phyloP scores from a whole-genome alignment of 116 monocot species.

The Phalaenopsis hybrid region DNA sequence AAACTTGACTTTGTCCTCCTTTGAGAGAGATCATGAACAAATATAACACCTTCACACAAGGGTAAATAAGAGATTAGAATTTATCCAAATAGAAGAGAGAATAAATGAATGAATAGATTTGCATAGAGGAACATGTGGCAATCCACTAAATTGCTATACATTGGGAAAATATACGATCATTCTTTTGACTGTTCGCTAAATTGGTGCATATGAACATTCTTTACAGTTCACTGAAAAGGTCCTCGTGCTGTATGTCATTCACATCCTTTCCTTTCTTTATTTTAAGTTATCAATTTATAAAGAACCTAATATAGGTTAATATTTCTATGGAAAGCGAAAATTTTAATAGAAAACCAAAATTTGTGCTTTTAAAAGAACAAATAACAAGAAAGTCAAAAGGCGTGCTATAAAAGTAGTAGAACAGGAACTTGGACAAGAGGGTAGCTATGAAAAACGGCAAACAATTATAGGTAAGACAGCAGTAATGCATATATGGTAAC shows the following conservation, averaged over 20 bases:
- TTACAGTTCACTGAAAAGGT: background rate
- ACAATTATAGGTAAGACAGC: background rate
- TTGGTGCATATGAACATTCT: background rate
- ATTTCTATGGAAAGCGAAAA: background rate
- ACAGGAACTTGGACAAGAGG: background rate
- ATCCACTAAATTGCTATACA: background rate
- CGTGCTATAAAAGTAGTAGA: background rate
- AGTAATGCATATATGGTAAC: background rate
- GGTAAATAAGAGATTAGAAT: background rate
- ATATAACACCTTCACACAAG: conserved; percentile 67
- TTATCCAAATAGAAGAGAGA: background rate
- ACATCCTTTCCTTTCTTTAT: background rate
- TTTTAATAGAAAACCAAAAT: background rate
- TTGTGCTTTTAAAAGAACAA: background rate
- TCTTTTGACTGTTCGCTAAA: too few species aligned
- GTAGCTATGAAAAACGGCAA: background rate
- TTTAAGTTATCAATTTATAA: background rate
- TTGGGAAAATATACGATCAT: background rate
- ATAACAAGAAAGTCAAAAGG: background rate
- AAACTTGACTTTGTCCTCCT: conserved; percentile 84
- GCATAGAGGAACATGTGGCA: background rate
- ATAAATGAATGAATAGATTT: background rate
- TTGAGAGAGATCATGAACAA: conserved; percentile 92
- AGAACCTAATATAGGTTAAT: background rate
- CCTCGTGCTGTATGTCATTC: background rate